A percentile compares a stretch with the other conserved stretches of the same genome.
Conservation (phyloP, 176 grass and related monocot genomes). For the Carex pumila region DNA sequence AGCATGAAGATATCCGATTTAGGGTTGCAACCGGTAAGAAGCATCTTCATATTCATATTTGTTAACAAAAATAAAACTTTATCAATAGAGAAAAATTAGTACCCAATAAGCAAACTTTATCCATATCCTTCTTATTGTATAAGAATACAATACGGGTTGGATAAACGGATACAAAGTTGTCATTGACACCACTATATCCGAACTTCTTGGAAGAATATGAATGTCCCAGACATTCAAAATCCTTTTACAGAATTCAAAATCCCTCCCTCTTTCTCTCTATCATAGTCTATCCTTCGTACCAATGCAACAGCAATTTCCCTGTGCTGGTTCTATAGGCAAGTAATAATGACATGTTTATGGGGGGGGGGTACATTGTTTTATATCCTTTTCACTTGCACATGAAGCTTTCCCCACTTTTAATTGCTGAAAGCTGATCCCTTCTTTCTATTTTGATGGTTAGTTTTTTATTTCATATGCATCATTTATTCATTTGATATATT, state of each 20-base stretch:
- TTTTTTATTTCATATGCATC: neutral
- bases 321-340: neutral
- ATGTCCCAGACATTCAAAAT: no score
- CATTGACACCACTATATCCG: no score
- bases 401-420: slow-evolving; percentile 19
- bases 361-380: neutral
- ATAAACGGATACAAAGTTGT: no score
- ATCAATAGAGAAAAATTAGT: no score
- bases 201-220: neutral
- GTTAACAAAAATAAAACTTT: no score
- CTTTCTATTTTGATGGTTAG: neutral
- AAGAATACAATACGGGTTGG: no score
- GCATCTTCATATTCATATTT: no score
- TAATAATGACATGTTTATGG: slow-evolving; percentile 2
- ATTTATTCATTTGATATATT: neutral
- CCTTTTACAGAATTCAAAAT: no score
- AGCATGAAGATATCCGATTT: no score
- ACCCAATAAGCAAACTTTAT: no score
- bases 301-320: neutral
- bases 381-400: slow-evolving; percentile 20
- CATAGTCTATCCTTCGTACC: neutral
- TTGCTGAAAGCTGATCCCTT: neutral
- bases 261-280: neutral
- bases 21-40: no score
- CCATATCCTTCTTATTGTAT: no score